Base-by-base conservation (phyloP, 2,329 filamentous ascomycete genomes). In the Penicillium thymicola region DNA sequence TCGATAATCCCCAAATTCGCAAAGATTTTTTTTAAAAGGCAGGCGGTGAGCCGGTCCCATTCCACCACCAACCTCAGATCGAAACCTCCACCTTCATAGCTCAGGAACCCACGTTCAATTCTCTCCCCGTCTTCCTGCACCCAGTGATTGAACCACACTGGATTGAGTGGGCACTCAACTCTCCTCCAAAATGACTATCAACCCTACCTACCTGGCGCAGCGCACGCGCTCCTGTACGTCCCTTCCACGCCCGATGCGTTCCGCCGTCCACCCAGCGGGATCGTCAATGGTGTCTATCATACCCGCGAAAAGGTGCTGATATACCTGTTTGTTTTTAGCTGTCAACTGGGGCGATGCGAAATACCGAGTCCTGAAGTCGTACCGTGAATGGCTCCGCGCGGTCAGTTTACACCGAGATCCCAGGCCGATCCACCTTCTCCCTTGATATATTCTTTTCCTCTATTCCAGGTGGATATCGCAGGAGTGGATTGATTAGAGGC, bases 331-430 rank as follows among this genome's bases (percentile, higher is more conserved):
- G 34, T 64, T 2, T 45, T 18, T 75, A 97, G 93, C 93, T 74
- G 81, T 85, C 79, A 96, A 89, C 82, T 96, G 90, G 92, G 73
- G 78, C 68, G 92, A 97, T 82, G 93, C 93, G 70, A 90, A 89
- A 79, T 82, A 81, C 75, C 86, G 93, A 82, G 94, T 97, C 64
- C 78, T 97, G 68, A 85, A 86, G 73, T 89, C 90, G 68, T 99
- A 99, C 81, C 85, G 94, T 75, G 89, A 93, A 81, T 99, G 94
- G 94, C 85, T 97, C 69, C 88, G 94, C 82, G 88, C 91, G 78
- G 94, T 99, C 88, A 74, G 92, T 87, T 54, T 52, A 37, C 57
- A 65, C 57, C 54, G 30, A 60, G 18, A 56, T 55, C 54, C 30
- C 44, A 43, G 13, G 13, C 45, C 45, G 30, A 55, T 46, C 55